phyloP scores from a whole-genome alignment of 75 land plant species.

The Sequoia sempervirens region DNA sequence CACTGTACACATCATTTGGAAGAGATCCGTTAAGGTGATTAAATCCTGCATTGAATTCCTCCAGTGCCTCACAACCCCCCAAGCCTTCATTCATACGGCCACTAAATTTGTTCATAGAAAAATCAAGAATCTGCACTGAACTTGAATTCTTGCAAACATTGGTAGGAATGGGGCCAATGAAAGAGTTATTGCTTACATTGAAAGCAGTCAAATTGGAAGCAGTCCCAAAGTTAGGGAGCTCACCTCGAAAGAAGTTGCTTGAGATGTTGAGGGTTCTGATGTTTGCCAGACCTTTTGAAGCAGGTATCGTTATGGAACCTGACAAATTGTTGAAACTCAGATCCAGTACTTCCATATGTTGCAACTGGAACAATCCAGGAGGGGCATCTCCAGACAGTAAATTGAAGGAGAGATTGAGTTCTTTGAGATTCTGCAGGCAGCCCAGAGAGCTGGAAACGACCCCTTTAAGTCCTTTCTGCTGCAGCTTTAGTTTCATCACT shows the following conservation, averaged over 20 bases:
- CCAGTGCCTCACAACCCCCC: conserved; percentile 11
- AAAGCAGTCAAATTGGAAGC: not conserved
- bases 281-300: not conserved
- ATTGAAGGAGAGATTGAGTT: conserved; percentile 39
- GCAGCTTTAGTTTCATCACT: conserved; percentile 17
- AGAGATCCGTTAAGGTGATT: conserved; percentile 34
- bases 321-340: conserved; percentile 34
- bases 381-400: conserved; percentile 23
- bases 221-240: conserved; percentile 2
- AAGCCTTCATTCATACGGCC: conserved; percentile 4
- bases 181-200: conserved; percentile 16
- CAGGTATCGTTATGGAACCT: conserved; percentile 18
- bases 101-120: conserved; percentile 11
- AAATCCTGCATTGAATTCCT: conserved; percentile 18
- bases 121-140: conserved; percentile 13
- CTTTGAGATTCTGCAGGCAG: conserved; percentile 19
- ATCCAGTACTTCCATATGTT: conserved; percentile 23
- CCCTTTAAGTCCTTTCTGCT: conserved; percentile 19
- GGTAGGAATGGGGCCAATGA: conserved; percentile 16
- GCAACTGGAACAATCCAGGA: conserved; percentile 13
- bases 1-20: conserved; percentile 26
- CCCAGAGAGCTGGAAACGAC: conserved; percentile 19
- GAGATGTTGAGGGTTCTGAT: conserved; percentile 29
- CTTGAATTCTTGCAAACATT: conserved; percentile 12
- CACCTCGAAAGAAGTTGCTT: conserved; percentile 20